Conservation (phyloP, 2,329 filamentous ascomycete genomes). For the Bipolaris zeicola region DNA sequence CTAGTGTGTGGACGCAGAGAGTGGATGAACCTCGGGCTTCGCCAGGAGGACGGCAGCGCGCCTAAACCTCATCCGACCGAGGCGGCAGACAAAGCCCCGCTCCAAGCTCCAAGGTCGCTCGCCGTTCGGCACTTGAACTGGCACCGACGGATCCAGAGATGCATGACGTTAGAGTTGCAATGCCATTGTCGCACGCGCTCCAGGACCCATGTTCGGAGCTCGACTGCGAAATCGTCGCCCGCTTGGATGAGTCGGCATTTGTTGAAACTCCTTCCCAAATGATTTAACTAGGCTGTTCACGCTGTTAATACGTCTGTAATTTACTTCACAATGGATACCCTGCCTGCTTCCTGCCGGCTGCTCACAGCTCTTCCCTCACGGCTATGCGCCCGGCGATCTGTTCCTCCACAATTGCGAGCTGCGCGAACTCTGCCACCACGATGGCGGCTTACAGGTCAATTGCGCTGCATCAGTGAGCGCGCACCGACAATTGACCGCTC, state of each 20-base stretch:
- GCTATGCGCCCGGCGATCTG: slow-evolving; percentile 31
- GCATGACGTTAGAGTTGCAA: slow-evolving; percentile 11
- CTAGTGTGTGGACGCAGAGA: not conserved
- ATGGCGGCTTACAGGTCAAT: slow-evolving; percentile 32
- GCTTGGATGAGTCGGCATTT: slow-evolving; percentile 5
- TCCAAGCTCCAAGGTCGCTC: slow-evolving; percentile 1
- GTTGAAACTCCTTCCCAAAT: slow-evolving; percentile 1
- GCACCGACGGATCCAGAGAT: slow-evolving; percentile 8
- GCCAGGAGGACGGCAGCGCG: not conserved
- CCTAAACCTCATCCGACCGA: slow-evolving; percentile 8
- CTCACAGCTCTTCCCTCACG: slow-evolving; percentile 37
- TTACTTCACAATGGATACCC: slow-evolving; percentile 34
- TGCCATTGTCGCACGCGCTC: slow-evolving; percentile 6
- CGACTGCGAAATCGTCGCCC: slow-evolving; percentile 1
- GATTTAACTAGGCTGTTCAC: slow-evolving; percentile 3
- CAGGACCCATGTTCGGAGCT: slow-evolving; percentile 8
- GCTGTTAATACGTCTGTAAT: not conserved
- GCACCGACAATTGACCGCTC: slow-evolving; percentile 44
- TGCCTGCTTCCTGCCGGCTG: slow-evolving; percentile 38
- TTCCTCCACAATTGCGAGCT: slow-evolving; percentile 37
- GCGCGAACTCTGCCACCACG: slow-evolving; percentile 23
- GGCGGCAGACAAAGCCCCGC: slow-evolving; percentile 11
- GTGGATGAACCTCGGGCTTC: slow-evolving; percentile 6
- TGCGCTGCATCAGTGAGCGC: slow-evolving; percentile 31
- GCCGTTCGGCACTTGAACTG: slow-evolving; percentile 10